Evolutionary conservation across 1,284 basidiomycete species (phyloP), one percentile per base, ranked within the genome.

Genomic region (Rhodotorula sp.): DNA sequence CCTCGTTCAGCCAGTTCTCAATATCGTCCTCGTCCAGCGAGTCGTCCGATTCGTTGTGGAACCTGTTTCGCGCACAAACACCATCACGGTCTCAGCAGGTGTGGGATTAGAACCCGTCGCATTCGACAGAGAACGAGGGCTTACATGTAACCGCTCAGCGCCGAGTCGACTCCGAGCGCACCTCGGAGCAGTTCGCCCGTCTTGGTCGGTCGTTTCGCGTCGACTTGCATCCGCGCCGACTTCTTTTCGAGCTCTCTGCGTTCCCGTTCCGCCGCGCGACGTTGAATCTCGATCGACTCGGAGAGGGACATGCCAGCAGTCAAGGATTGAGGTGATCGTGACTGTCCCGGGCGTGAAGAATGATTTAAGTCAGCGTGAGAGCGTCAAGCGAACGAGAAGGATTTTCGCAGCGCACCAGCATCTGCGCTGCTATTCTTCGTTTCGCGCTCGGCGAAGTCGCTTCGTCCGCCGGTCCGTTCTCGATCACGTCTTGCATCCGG

Each of bases 221-320:
- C 68, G 31, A 70, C 26, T 34, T 70, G 48, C 65, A 65, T 62
- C 52, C 54, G 54, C 26, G 48, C 60, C 20, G 29, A 21, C 20
- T 65, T 56, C 4, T 16, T 31, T 10, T 39, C 51, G 18, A 39
- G 66, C 29, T 68, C 59, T 5, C 62, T 64, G 4, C 39, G 26
- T 52, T 64, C 51, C 4, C 74, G 71, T 5, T 69, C 69, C 26
- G 63, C 71, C 23, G 71, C 74, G 43, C 34, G 54, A 6, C 48
- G 64, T 31, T 76, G 74, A 6, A 76, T 63, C 23, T 48, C 58
- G 43, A 75, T 39, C 31, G 74, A 75, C 39, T 75, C 74, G 26
- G 64, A 15, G n/a, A 76, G 62, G 26, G 68, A 68, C 56, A 68
- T 59, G 31, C 71, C 4, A 23, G 65, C 48, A 15, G 68, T 64